Base-by-base conservation (phyloP, 1,284 basidiomycete species). In the Cutaneotrichosporon sp. region DNA sequence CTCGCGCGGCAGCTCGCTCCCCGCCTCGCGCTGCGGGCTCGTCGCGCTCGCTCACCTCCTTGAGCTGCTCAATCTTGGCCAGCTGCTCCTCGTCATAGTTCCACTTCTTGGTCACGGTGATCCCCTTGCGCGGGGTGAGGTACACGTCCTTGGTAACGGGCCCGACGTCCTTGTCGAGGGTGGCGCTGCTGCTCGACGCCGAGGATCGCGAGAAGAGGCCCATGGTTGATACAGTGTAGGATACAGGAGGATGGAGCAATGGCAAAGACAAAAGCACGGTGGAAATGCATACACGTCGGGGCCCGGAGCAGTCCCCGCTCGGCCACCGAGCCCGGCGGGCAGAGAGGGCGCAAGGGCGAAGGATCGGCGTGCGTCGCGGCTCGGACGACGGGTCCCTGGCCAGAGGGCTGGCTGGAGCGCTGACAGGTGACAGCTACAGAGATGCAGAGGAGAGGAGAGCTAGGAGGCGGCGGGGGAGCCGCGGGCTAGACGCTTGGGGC, bases 41-140 rank as follows among this genome's bases (percentile, higher is more conserved):
- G 38, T 18, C 18, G 18, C 18, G 38, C 16, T 29, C 4, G 62
- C 80, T 61, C 66, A 89, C 90, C 83, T 89, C 81, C 60, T 83
- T 81, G 34, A 92, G 80, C 31, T 83, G 83, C 51, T 84, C 80
- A 57, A 91, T 85, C 77, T 70, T 82, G 2, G 78, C 75, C 22
- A 81, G 72, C 75, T 92, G 89, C 60, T 85, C 85, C 7, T 85
- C 83, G 27, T 85, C 82, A 75, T 91, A 91, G 7, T 81, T 77
- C 69, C 85, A 80, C 22, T 87, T 89, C 42, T 78, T 83, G 54
- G 59, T 62, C n/a, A 60, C 57, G 24, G 42, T 54, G 42, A 56
- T 20, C 3, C 60, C 60, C 9, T 43, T 25, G 5, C 62, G 66
- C 5, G 60, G 60, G 29, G 56, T 53, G 27, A 55, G 42, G 52